These are phyloP conservation scores for Coniochaeta hoffmannii DNA, from an alignment of 2,329 filamentous ascomycete species.

Conservation along the genomic window DNA sequence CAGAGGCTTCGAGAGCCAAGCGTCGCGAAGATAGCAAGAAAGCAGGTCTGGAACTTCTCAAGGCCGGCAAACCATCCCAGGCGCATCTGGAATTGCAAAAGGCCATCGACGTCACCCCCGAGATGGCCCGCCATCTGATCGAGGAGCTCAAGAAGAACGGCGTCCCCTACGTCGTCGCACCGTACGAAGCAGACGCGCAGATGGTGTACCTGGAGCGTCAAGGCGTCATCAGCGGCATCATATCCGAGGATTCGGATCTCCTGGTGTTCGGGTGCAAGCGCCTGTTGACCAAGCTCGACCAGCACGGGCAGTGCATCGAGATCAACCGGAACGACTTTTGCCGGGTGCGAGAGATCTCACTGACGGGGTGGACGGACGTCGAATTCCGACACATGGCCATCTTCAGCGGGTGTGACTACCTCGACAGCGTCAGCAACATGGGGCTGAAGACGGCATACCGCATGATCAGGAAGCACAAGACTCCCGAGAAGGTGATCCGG, in stretches of 20 bases:
- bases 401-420: conserved; percentile 90
- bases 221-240: conserved; percentile 76
- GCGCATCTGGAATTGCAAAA: conserved; percentile 88
- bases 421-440: conserved; percentile 76
- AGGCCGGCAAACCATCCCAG: conserved; percentile 71
- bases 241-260: conserved; percentile 95
- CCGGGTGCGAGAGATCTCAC: conserved; percentile 76
- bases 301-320: conserved; percentile 88
- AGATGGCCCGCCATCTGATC: conserved; percentile 89
- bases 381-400: conserved; percentile 97
- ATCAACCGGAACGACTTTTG: conserved; percentile 86
- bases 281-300: conserved; percentile 87
- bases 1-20: conserved; percentile 70
- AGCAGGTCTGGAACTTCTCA: conserved; percentile 69
- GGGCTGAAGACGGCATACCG: conserved; percentile 92
- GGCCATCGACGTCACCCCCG: conserved; percentile 87
- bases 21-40: conserved; percentile 70
- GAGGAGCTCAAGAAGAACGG: conserved; percentile 78
- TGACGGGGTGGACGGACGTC: conserved; percentile 85
- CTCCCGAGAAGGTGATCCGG: conserved; percentile 71
- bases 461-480: conserved; percentile 83
- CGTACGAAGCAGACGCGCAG: conserved; percentile 97
- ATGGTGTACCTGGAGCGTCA: conserved; percentile 86
- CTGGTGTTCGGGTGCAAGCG: conserved; percentile 90
- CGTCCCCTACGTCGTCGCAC: conserved; percentile 85